Base-by-base conservation (phyloP, 257 asterid species). In the Cynanchum wilfordii region DNA sequence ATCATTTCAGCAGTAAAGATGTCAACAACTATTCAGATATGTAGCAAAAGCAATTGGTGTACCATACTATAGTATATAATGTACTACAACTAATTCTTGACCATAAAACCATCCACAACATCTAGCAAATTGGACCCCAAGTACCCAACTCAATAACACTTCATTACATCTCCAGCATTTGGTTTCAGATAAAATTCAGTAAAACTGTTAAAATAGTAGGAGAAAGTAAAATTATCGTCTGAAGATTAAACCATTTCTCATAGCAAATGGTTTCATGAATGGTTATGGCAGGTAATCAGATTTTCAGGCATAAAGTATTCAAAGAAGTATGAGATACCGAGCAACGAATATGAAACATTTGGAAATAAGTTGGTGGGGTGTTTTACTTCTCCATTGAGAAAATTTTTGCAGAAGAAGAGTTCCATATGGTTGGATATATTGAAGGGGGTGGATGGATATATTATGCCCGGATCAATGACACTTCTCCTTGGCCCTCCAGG, bases 401-500 rank as follows among this genome's bases (percentile, higher is more conserved):
- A n/a, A 16, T n/a, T 71, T 56, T 40, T 56, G 27, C n/a, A 40
- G 54, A 25, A 15, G 40, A 58, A 57, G 56, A 58, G 25, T 38
- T 36, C 55, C 49, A 16, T 47, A 50, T 40, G 66, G 75, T 22
- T 55, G 20, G 50, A 71, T 49, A 71, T 71, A 55, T 19, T 71
- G 42, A 71, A 71, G 25, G 75, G 68, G 38, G 30, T 71, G 17
- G 75, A 71, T 56, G 75, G 75, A 24, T 71, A 71, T 40, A 24
- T 71, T 22, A 71, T 71, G 75, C 75, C 75, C 24, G 68, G 75
- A 55, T 71, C 67, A 56, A 40, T 57, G 54, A 71, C 75, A 27
- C 75, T 71, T 40, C 56, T 71, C 44, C 75, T 71, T 44, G 75
- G 75, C 24, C 75, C 68, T 71, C 75, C 75, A 71, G 75, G 75